These are phyloP conservation scores for Grammothele lineata DNA, from an alignment of 768 basidiomycete species.

Conservation along the genomic window DNA sequence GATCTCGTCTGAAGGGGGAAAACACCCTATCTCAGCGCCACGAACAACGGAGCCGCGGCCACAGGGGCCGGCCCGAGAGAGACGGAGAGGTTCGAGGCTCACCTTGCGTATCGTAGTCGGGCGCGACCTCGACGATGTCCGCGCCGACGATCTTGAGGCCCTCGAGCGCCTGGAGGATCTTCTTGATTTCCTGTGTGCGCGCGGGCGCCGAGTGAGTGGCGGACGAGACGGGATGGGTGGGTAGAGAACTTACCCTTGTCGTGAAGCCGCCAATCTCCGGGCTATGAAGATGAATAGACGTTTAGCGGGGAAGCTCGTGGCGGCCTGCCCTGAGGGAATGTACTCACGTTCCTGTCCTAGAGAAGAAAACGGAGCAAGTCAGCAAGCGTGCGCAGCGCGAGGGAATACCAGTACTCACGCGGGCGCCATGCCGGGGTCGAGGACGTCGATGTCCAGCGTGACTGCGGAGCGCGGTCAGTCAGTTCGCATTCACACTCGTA, in stretches of 20 bases:
- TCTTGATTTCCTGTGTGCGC: slow-evolving; percentile 32
- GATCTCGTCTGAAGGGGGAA: slow-evolving; percentile 23
- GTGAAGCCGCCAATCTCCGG: slow-evolving; percentile 32
- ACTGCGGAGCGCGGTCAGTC: slow-evolving; percentile 5
- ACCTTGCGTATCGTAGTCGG: slow-evolving; percentile 27
- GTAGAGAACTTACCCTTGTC: slow-evolving; percentile 20
- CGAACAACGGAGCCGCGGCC: no score
- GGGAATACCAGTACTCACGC: slow-evolving; percentile 7
- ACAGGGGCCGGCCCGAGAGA: neutral
- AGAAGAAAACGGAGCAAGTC: neutral
- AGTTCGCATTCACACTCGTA: no score
- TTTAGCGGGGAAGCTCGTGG: neutral
- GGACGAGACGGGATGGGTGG: no score
- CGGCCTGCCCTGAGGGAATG: neutral
- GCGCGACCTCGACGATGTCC: slow-evolving; percentile 29
- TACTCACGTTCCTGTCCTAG: slow-evolving; percentile 25
- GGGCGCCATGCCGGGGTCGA: slow-evolving; percentile 18
- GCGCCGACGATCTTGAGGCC: slow-evolving; percentile 35
- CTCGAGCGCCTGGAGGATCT: slow-evolving; percentile 31
- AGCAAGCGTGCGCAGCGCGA: neutral
- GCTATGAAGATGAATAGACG: neutral
- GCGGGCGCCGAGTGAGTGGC: no score
- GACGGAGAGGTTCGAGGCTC: neutral
- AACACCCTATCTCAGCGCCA: no score
- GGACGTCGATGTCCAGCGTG: slow-evolving; percentile 18